A percentile compares a stretch with the other conserved stretches of the same genome.
These are phyloP conservation scores for Senna tora DNA, from an alignment of 306 rosid species.

Conservation along the genomic window DNA sequence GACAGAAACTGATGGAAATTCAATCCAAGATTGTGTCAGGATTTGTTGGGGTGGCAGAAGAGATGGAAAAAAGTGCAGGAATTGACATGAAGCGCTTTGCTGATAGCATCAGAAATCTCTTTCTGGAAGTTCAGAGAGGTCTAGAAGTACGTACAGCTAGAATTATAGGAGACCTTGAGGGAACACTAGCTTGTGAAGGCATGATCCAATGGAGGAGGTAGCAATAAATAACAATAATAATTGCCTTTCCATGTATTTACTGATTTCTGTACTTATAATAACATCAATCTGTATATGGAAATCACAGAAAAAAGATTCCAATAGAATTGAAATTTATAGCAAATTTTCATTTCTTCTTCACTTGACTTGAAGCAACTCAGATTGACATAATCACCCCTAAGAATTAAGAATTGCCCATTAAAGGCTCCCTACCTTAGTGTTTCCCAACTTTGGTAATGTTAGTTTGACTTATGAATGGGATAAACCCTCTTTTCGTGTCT, in stretches of 20 bases:
- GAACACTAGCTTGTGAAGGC: slow-evolving; percentile 91
- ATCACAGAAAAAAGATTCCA: slow-evolving; percentile 27
- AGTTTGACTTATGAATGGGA: background rate
- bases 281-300: slow-evolving; percentile 54
- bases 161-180: slow-evolving; percentile 92
- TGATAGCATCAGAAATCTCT: slow-evolving; percentile 61
- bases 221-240: no score
- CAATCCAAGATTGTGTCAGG: slow-evolving; percentile 69
- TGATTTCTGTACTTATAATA: slow-evolving; percentile 37
- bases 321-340: slow-evolving; percentile 34
- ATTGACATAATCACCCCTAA: no score
- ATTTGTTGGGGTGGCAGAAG: slow-evolving; percentile 64
- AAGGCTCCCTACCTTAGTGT: background rate
- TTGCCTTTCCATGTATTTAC: slow-evolving; percentile 30
- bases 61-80: slow-evolving; percentile 65
- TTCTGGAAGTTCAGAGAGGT: slow-evolving; percentile 92
- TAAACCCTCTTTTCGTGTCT: background rate
- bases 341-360: slow-evolving; percentile 26
- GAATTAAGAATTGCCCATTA: background rate
- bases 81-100: slow-evolving; percentile 80
- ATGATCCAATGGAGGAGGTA: slow-evolving; percentile 75
- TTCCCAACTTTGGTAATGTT: background rate
- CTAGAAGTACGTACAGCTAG: slow-evolving; percentile 81
- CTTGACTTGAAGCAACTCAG: background rate
- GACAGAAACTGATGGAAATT: slow-evolving; percentile 76